Evolutionary conservation across 768 basidiomycete genomes (phyloP).

Genomic region (Phallus indusiatus): DNA sequence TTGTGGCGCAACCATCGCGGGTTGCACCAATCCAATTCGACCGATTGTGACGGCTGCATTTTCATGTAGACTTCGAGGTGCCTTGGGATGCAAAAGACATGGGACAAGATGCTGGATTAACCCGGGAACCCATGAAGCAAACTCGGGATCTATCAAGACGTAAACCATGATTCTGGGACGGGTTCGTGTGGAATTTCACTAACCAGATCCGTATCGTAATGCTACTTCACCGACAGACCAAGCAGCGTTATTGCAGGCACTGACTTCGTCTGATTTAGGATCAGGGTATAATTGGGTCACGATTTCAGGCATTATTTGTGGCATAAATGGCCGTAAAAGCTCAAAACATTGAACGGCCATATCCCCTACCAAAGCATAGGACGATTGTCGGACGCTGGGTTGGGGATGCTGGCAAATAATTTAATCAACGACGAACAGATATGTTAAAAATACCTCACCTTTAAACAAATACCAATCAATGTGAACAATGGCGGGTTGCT

Average conservation of each 20-base stretch:
- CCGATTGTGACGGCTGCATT: slow-evolving; percentile 99
- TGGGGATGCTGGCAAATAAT: slow-evolving; percentile 59
- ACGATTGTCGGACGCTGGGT: slow-evolving; percentile 90
- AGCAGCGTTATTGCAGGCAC: slow-evolving; percentile 97
- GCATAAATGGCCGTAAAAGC: slow-evolving; percentile 75
- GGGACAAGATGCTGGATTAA: slow-evolving; percentile 86
- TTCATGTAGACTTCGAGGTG: slow-evolving; percentile 89
- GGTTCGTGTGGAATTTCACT: slow-evolving; percentile 16
- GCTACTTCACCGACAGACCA: slow-evolving; percentile 99
- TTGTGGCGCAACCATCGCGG: slow-evolving; percentile 78
- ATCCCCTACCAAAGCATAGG: slow-evolving; percentile 97
- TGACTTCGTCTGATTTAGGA: slow-evolving; percentile 88
- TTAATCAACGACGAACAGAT: not conserved
- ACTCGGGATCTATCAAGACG: slow-evolving; percentile 49
- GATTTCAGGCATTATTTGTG: slow-evolving; percentile 83
- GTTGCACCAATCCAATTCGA: slow-evolving; percentile 89
- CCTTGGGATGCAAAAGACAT: slow-evolving; percentile 85
- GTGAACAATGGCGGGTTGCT: slow-evolving; percentile 71
- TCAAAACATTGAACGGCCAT: slow-evolving; percentile 94
- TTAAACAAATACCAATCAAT: slow-evolving; percentile 80
- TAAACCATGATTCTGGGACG: not conserved
- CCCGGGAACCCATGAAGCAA: slow-evolving; percentile 85
- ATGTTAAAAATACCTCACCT: slow-evolving; percentile 26
- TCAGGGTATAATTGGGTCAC: slow-evolving; percentile 86
- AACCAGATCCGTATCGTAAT: slow-evolving; percentile 78